Conservation (phyloP, 2,329 filamentous ascomycete genomes). For the Phaeosphaeria sp. region DNA sequence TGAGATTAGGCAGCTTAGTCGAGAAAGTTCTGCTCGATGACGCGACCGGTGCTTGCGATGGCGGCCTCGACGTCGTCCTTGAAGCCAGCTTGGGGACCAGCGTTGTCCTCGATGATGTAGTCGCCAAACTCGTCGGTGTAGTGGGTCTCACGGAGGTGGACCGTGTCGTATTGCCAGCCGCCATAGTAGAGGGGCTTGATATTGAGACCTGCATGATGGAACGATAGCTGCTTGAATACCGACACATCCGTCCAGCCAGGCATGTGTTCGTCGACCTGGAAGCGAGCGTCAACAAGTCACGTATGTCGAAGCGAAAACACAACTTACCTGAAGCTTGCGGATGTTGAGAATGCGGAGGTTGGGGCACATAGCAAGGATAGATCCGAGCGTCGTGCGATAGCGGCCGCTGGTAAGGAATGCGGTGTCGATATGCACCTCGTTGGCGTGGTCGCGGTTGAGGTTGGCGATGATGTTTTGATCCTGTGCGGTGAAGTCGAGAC, state of each 20-base stretch:
- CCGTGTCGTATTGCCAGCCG: too few species aligned
- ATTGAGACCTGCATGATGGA: conserved; percentile 10
- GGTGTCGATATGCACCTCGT: conserved; percentile 6
- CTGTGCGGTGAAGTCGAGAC: neutral
- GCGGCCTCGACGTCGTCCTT: conserved; percentile 21
- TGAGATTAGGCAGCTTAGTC: neutral
- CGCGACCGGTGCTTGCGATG: neutral
- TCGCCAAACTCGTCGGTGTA: too few species aligned
- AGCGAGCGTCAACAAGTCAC: neutral
- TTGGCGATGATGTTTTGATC: conserved; percentile 11
- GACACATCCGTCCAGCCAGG: conserved; percentile 14
- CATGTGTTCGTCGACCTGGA: conserved; percentile 20
- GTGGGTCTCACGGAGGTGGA: neutral
- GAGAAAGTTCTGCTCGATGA: neutral
- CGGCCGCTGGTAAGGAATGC: conserved; percentile 16
- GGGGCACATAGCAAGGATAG: conserved; percentile 3
- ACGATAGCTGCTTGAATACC: conserved; percentile 18
- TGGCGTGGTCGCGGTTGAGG: conserved; percentile 9
- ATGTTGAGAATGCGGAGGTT: conserved; percentile 12
- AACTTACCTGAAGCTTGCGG: conserved; percentile 18
- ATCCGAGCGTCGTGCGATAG: conserved; percentile 18
- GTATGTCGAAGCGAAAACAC: neutral
- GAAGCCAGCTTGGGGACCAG: conserved; percentile 22
- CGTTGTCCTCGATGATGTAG: conserved; percentile 4
- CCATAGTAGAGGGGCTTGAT: conserved; percentile 1